These are phyloP conservation scores for Pyronema omphalodes DNA, from an alignment of 495 filamentous ascomycete species.

Conservation along the genomic window DNA sequence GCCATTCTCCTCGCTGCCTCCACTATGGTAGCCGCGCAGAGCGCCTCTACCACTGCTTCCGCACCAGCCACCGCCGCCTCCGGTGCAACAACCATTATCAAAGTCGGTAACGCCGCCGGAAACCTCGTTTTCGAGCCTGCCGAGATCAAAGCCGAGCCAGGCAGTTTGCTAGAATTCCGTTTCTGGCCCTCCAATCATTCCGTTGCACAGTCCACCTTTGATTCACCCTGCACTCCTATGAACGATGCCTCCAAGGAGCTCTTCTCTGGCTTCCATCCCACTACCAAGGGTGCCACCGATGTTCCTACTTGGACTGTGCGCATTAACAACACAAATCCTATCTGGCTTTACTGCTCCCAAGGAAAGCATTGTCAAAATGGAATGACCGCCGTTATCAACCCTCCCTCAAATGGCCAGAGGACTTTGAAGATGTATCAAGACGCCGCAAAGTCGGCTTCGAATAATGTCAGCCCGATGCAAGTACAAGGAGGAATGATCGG, in stretches of 20 bases:
- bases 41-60: background rate
- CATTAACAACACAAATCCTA: constrained; percentile 30
- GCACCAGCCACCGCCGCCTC: constrained; percentile 5
- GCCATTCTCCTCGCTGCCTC: background rate
- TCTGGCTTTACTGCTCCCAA: constrained; percentile 36
- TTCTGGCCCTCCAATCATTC: constrained; percentile 34
- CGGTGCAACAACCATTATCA: constrained; percentile 13
- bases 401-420: constrained; percentile 7
- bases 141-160: constrained; percentile 25
- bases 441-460: constrained; percentile 5
- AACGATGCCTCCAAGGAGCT: constrained; percentile 33
- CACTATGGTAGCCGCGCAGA: constrained; percentile 6
- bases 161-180: constrained; percentile 36
- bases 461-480: constrained; percentile 4
- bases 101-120: constrained; percentile 10
- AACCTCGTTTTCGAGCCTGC: constrained; percentile 14
- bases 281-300: constrained; percentile 19
- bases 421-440: constrained; percentile 9
- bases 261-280: constrained; percentile 47
- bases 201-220: constrained; percentile 30
- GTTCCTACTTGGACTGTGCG: constrained; percentile 29
- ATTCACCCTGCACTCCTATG: constrained; percentile 28
- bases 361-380: constrained; percentile 31
- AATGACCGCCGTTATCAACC: constrained; percentile 35
- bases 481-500: background rate